Base-by-base conservation (phyloP, 2,329 filamentous ascomycete species). In the Exophiala calicioides region DNA sequence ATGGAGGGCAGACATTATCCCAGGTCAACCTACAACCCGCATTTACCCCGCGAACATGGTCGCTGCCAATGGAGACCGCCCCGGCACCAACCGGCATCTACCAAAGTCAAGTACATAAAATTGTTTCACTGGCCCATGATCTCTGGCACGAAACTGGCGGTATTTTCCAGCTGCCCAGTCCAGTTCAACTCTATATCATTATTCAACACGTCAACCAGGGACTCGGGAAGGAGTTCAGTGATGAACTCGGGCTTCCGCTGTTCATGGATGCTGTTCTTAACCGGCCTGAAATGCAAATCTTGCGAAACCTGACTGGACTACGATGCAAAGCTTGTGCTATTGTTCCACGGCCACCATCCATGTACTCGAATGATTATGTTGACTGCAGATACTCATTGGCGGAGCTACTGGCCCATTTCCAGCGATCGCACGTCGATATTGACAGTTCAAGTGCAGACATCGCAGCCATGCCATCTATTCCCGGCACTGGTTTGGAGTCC, bases 81-180 rank as follows among this genome's bases (percentile, higher is more conserved):
- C 36, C 34, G 8, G 5, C 19, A 18, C 16, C 19, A 8, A 18
- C 29, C 18, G 29, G 35, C 31, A 24, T n/a, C 2, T 32, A 32
- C 13, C 37, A 71, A 47, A 50, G 59, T 13, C 75, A 78, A 53
- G 65, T 81, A 5, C 73, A 79, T 36, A 68, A 76, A 34, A 67
- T 87, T 50, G 74, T 76, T 7, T 70, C 67, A 31, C 74, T 76
- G 59, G 77, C 80, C 3, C 75, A 78, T 48, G 77, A 81, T 18
- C 65, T 85, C 26, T 90, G 85, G 84, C 77, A 78, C 52, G 67
- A 71, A 16, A 76, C 83, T 2, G 75, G 74, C 5, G 73, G 74
- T 3, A 70, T 88, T 52, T 79, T 79, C 56, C 77, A 82, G 39
- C 66, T 88, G 12, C 76, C 82, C 10, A 76, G 78, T 29, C 78